Base-by-base conservation (phyloP, 1,284 basidiomycete genomes). In the Malassezia brasiliensis region DNA sequence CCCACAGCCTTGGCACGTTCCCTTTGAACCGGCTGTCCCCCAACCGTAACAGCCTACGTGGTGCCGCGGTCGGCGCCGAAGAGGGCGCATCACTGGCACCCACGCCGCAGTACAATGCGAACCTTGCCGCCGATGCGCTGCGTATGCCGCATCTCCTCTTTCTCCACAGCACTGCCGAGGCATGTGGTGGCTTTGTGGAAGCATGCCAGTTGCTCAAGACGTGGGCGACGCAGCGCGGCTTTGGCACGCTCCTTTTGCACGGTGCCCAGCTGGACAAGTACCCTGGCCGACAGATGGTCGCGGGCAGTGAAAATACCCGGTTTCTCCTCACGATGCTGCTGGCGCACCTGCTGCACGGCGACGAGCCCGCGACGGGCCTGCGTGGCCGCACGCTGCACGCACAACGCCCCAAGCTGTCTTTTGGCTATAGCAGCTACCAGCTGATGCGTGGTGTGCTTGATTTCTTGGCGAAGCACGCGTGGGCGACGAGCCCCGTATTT, bases 141-240 rank as follows among this genome's bases (percentile, higher is more conserved):
- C 83, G 86, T 2, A 82, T 83, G 63, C 63, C 81, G 0, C 81
- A 86, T 54, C 80, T 93, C 2, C 78, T 91, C 25, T 79, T 83
- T 25, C 79, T 84, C 10, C 83, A 93, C 74, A 73, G 78, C 0
- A 76, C 87, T 15, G 80, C 84, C 44, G 79, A 85, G 59, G 76
- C 79, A 12, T 79, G 82, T 5, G 80, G 85, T 0, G 81, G 83
- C 0, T 89, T 88, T 68, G 75, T 77, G 2, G 86, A 91, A 57
- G 88, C 88, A 7, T 77, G 89, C 17, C 79, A 85, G 1, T 78
- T 96, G 10, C 81, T 96, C 52, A 82, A 88, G 19, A 82, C 93
- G 17, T 96, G 91, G 93, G 87, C 88, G 1, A 85, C 85, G 52
- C 87, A 91, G 70, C 81, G 90, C 19, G 89, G 88, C 0, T 88